Evolutionary conservation across 164 flowering plant genomes (phyloP), one percentile per base, ranked within the genome.

Genomic region (Platanus orientalis): DNA sequence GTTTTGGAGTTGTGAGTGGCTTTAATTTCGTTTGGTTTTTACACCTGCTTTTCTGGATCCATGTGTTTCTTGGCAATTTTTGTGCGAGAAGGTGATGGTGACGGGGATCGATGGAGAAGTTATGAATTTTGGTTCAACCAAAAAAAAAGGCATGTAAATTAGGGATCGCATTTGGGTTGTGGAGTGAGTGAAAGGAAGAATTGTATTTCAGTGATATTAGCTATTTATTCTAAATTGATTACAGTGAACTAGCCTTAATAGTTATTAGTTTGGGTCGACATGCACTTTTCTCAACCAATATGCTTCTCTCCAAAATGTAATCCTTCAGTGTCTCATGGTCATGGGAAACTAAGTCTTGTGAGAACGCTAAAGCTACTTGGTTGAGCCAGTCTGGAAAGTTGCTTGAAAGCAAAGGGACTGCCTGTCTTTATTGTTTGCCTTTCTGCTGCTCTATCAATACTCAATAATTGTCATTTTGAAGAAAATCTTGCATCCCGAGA

Each of bases 161-260:
- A 16, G 21, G 51, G 17, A 49, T 60, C 45, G 27, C 14, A 25
- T 26, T 55, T 39, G 40, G 26, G 60, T 54, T 44, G 60, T 26
- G 30, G 36, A 28, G n/a, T 44, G 16, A 24, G 21, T 21, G 45
- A 14, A 32, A 40, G 48, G 55, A 6, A 32, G 21, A 34, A 30
- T 34, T 62, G 57, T 50, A 26, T 60, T 60, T 50, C 11, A 45
- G 23, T 48, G 44, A 3, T 30, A 12, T 24, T 36, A 51, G 23
- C 47, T 50, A 23, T n/a, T 32, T 62, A 53, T 32, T 40, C n/a
- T 23, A 21, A n/a, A n/a, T n/a, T 59, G 34, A 26, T 56, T n/a
- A 34, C 14, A 5, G 10, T 28, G 44, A 10, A 30, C 19, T 21
- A 48, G 28, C 19, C 16, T 45, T 45, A n/a, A 34, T 34, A 34